Evolutionary conservation across 1,284 basidiomycete genomes (phyloP), one percentile per base, ranked within the genome.

Genomic region (Sparassis latifolia): DNA sequence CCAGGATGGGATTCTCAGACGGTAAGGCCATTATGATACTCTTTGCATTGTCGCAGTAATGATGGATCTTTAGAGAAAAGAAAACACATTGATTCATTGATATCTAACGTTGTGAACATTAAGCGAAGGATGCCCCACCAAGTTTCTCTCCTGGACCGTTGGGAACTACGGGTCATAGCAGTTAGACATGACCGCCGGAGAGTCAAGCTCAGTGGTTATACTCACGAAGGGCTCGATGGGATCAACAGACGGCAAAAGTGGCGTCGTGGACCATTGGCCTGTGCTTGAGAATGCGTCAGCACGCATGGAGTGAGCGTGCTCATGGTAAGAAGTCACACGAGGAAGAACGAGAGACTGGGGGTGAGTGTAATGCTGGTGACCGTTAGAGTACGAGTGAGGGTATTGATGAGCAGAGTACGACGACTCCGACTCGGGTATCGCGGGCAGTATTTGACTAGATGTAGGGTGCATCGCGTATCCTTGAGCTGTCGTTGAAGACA

Each of bases 201-300:
- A 20, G 20, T 20, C 20, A 20, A 20, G 20, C 20, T 20, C 20
- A 20, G 20, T 20, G 20, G 20, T 20, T 20, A n/a, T 27, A 68
- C 81, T 72, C 62, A 86, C 83, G 65, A 78, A 86, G 46, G 82
- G 67, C 48, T 85, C 80, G 59, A 82, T 71, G 44, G 73, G 69
- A 57, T 79, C 72, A 49, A 77, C 56, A 33, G 74, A 68, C 35
- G 69, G 61, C 54, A 71, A 60, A 55, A 71, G 64, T 31, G 58
- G 52, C 2, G 61, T 56, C 10, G 61, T 52, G n/a, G 58, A 58
- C 62, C 63, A 64, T 32, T 60, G 58, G 12, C 51, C 38, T 7
- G 54, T 32, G 37, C 53, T 44, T 30, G 58, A 45, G 45, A 50
- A 35, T 9, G 55, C 50, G 35, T 58, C 52, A 5, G 61, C 59